Percentiles rank a stretch among this genome's conserved stretches.
Evolutionary conservation across 768 basidiomycete genomes (phyloP).

Genomic region (Lepiota venenata): DNA sequence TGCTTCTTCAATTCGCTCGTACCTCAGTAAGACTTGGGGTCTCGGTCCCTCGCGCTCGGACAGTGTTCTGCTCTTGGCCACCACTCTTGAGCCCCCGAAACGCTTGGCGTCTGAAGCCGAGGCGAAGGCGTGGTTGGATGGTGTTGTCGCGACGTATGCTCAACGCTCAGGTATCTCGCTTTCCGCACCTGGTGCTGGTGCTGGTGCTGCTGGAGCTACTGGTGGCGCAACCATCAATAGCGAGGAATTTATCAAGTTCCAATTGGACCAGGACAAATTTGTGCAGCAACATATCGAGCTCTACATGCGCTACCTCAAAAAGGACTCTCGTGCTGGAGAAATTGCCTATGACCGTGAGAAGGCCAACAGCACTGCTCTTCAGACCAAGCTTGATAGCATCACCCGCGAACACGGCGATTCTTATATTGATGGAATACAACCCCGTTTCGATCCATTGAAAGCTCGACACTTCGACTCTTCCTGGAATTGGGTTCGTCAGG

Average conservation of each 20-base stretch:
- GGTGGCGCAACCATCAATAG: slow-evolving; percentile 94
- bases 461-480: slow-evolving; percentile 98
- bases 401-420: slow-evolving; percentile 88
- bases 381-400: slow-evolving; percentile 86
- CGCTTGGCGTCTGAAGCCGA: slow-evolving; percentile 89
- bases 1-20: slow-evolving; percentile 80
- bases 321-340: slow-evolving; percentile 91
- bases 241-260: slow-evolving; percentile 97
- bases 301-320: slow-evolving; percentile 94
- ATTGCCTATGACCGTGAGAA: slow-evolving; percentile 87
- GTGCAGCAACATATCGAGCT: slow-evolving; percentile 92
- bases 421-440: slow-evolving; percentile 94
- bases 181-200: slow-evolving; percentile 61
- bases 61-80: slow-evolving; percentile 84
- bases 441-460: slow-evolving; percentile 91
- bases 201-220: slow-evolving; percentile 55
- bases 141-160: slow-evolving; percentile 81
- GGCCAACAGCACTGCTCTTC: slow-evolving; percentile 64
- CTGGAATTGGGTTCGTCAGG: slow-evolving; percentile 99
- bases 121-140: slow-evolving; percentile 91
- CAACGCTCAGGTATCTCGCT: slow-evolving; percentile 87
- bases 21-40: slow-evolving; percentile 93
- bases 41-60: slow-evolving; percentile 90
- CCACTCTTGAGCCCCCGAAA: slow-evolving; percentile 92
- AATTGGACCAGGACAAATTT: slow-evolving; percentile 88